Conservation (phyloP, 2,329 filamentous ascomycete species). For the Fusarium sublunatum region DNA sequence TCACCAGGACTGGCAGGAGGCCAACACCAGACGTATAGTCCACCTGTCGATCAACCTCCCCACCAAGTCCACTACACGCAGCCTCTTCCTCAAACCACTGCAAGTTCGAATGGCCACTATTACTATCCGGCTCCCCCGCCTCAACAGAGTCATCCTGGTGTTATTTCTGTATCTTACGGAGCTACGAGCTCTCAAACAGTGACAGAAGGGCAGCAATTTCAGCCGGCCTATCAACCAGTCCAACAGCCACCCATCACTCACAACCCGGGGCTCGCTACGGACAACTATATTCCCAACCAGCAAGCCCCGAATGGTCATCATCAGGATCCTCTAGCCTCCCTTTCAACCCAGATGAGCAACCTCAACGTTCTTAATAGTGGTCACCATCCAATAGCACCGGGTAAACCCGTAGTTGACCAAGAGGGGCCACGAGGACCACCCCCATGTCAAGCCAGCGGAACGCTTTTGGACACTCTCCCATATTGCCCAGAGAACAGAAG, state of each 20-base stretch:
- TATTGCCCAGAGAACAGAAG: constrained; percentile 47
- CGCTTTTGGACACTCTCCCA: constrained; percentile 38
- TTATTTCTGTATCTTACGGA: neutral
- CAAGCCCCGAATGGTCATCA: neutral
- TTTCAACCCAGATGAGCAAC: constrained; percentile 34
- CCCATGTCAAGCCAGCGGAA: constrained; percentile 37
- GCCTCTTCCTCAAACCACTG: neutral
- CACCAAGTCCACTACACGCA: neutral
- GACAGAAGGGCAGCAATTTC: neutral
- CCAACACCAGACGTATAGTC: constrained; percentile 1
- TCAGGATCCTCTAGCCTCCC: constrained; percentile 13
- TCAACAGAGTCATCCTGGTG: neutral
- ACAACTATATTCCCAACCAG: neutral
- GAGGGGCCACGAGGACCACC: constrained; percentile 22
- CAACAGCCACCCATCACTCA: neutral
- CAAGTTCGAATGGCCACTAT: neutral
- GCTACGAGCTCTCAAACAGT: fast-evolving
- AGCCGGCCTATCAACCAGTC: neutral
- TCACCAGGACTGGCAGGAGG: neutral
- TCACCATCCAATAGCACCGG: neutral
- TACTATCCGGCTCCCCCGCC: neutral
- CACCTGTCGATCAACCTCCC: neutral
- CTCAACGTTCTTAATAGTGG: constrained; percentile 19
- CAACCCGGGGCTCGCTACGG: fast-evolving
- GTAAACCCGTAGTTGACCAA: neutral